These are phyloP conservation scores for Cystobasidium slooffiae DNA, from an alignment of 1,284 basidiomycete genomes.

Conservation along the genomic window DNA sequence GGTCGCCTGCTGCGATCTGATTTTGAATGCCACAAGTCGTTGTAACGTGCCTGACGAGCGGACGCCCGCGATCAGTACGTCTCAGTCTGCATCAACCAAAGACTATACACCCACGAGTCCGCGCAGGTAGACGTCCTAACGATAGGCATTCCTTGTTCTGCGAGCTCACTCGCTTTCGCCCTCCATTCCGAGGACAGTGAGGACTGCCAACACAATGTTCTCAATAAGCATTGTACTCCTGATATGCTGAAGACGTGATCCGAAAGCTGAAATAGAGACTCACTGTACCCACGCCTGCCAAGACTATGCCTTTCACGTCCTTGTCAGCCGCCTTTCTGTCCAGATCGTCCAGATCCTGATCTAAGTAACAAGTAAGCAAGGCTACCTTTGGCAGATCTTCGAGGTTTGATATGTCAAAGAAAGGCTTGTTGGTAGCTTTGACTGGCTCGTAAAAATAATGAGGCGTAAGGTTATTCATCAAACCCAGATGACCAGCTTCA, in stretches of 20 bases:
- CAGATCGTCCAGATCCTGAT: neutral
- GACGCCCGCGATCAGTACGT: too few species aligned
- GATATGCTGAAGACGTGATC: too few species aligned
- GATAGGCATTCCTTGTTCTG: too few species aligned
- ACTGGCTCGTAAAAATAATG: constrained; percentile 15
- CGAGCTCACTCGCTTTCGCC: too few species aligned
- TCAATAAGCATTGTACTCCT: neutral
- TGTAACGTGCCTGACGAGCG: neutral
- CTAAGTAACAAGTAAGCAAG: neutral
- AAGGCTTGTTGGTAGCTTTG: neutral
- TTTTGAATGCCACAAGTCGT: neutral
- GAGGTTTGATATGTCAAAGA: constrained; percentile 1
- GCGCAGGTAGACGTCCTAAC: too few species aligned
- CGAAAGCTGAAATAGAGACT: neutral
- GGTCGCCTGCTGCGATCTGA: constrained; percentile 12
- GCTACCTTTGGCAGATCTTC: constrained; percentile 8
- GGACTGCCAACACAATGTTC: neutral
- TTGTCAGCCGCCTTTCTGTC: neutral
- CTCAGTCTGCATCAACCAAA: neutral
- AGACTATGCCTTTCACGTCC: constrained; percentile 1
- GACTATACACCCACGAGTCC: neutral
- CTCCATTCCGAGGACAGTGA: too few species aligned
- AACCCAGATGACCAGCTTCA: constrained; percentile 15
- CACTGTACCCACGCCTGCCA: constrained; percentile 10
- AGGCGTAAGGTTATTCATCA: constrained; percentile 17